A percentile compares a stretch with the other conserved stretches of the same genome.
phyloP scores from a whole-genome alignment of 371 early-diverging fungal genomes.

The Blakeslea trispora region DNA sequence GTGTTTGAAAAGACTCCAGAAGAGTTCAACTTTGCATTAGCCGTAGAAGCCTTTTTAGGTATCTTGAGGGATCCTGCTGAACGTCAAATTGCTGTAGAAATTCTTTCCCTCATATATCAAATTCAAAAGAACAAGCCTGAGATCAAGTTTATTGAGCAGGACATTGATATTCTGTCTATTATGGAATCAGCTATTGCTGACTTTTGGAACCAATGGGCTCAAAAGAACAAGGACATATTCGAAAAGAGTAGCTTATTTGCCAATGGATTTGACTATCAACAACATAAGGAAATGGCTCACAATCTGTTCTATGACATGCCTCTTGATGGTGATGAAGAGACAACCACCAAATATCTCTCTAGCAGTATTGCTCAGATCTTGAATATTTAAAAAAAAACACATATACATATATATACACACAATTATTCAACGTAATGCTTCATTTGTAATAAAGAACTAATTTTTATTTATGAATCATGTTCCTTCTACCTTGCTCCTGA shows the following conservation, averaged over 20 bases:
- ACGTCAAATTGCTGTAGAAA: constrained; percentile 79
- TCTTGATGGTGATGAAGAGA: constrained; percentile 62
- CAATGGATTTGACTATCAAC: constrained; percentile 51
- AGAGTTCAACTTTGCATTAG: constrained; percentile 78
- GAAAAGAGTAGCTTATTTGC: constrained; percentile 27
- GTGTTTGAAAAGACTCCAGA: constrained; percentile 86
- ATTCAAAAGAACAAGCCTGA: constrained; percentile 66
- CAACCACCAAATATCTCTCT: constrained; percentile 67
- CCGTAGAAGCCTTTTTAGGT: constrained; percentile 73
- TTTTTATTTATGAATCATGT: constrained; percentile 5
- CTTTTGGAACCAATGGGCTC: constrained; percentile 74
- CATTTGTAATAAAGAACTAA: constrained; percentile 1
- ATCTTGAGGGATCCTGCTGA: constrained; percentile 81
- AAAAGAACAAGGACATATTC: constrained; percentile 38
- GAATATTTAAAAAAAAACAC: constrained; percentile 10
- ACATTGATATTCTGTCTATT: constrained; percentile 62
- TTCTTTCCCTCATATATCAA: constrained; percentile 66
- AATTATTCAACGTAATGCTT: too few species aligned
- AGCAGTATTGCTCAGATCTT: constrained; percentile 18
- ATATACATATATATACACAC: neutral
- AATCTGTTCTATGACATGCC: constrained; percentile 82
- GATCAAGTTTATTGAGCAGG: constrained; percentile 50
- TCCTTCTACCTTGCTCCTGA: constrained; percentile 30
- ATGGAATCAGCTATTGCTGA: constrained; percentile 65
- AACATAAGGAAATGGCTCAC: constrained; percentile 66